A percentile compares a stretch with the other conserved stretches of the same genome.
Evolutionary conservation across 805 yeast genomes (phyloP).

Genomic region (Candida boleticola): DNA sequence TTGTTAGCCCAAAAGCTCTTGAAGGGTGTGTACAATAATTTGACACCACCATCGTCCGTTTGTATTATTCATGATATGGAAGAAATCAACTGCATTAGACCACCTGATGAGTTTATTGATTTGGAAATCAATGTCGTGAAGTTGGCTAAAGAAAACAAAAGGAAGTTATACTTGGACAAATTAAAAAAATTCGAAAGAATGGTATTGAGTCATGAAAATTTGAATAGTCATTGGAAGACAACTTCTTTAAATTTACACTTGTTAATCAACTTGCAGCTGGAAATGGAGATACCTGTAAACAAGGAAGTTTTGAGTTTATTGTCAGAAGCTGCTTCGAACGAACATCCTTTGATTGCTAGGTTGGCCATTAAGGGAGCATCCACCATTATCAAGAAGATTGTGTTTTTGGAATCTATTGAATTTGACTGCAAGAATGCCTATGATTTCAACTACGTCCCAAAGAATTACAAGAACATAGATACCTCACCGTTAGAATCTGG

Average conservation of each 20-base stretch:
- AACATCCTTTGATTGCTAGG: slow-evolving; percentile 67
- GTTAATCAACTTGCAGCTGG: slow-evolving; percentile 52
- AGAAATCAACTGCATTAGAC: slow-evolving; percentile 48
- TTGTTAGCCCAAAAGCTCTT: slow-evolving; percentile 53
- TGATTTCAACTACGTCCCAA: slow-evolving; percentile 32
- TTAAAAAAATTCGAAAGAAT: slow-evolving; percentile 43
- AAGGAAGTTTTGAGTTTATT: slow-evolving; percentile 43
- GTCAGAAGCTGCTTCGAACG: slow-evolving; percentile 47
- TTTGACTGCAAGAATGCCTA: slow-evolving; percentile 47
- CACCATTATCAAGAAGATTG: slow-evolving; percentile 46
- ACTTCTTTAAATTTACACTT: slow-evolving; percentile 48
- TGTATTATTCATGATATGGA: slow-evolving; percentile 50
- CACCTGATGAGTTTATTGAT: slow-evolving; percentile 59
- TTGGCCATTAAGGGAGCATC: slow-evolving; percentile 60
- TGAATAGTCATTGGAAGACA: slow-evolving; percentile 55
- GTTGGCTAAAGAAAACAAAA: slow-evolving; percentile 61
- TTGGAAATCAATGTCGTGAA: slow-evolving; percentile 57
- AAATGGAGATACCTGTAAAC: slow-evolving; percentile 46
- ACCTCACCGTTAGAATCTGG: slow-evolving; percentile 26
- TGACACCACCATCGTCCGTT: slow-evolving; percentile 33
- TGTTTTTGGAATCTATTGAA: slow-evolving; percentile 42
- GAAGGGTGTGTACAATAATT: slow-evolving; percentile 24
- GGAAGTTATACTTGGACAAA: slow-evolving; percentile 38
- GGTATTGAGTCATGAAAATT: slow-evolving; percentile 23
- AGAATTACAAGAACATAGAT: slow-evolving; percentile 40